Percentiles rank a stretch among this genome's conserved stretches.
Evolutionary conservation across 352 stramenopile genomes (phyloP).

Genomic region (Globisporangium rhizosaccharum): DNA sequence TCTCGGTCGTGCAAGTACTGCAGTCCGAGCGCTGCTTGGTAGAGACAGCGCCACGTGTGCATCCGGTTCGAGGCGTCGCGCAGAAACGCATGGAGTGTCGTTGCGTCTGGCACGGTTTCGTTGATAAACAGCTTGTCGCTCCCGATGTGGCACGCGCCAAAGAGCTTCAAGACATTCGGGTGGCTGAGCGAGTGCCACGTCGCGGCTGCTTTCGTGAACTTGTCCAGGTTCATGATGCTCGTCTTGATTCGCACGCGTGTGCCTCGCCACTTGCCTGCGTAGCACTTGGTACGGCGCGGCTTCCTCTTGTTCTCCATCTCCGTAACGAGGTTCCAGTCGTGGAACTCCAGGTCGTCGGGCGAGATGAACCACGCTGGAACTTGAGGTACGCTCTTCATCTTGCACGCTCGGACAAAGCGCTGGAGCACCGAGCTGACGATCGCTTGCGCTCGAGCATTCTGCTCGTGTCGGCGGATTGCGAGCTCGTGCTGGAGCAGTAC

Average conservation of each 20-base stretch:
- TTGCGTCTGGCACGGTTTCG: not conserved
- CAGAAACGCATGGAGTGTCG: not conserved
- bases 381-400: not conserved
- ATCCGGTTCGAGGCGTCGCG: not conserved
- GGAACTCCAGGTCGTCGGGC: not conserved
- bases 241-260: not conserved
- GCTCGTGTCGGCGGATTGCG: not conserved
- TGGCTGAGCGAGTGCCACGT: constrained; percentile 2
- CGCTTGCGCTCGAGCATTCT: not conserved
- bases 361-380: not conserved
- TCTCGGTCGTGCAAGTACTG: constrained; percentile 22
- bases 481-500: constrained; percentile 2
- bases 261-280: not conserved
- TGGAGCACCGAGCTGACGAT: not conserved
- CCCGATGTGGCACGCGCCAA: not conserved
- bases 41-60: constrained; percentile 13
- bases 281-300: not conserved
- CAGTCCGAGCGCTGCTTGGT: constrained; percentile 22
- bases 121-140: not conserved
- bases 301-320: not conserved
- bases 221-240: not conserved
- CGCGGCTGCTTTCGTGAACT: not conserved
- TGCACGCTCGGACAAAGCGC: not conserved
- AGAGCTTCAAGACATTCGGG: constrained; percentile 2
- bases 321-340: not conserved